Percentiles rank a stretch among this genome's conserved stretches.
Conservation (phyloP, 2,329 filamentous ascomycete genomes). For the Blastomyces gilchristii region DNA sequence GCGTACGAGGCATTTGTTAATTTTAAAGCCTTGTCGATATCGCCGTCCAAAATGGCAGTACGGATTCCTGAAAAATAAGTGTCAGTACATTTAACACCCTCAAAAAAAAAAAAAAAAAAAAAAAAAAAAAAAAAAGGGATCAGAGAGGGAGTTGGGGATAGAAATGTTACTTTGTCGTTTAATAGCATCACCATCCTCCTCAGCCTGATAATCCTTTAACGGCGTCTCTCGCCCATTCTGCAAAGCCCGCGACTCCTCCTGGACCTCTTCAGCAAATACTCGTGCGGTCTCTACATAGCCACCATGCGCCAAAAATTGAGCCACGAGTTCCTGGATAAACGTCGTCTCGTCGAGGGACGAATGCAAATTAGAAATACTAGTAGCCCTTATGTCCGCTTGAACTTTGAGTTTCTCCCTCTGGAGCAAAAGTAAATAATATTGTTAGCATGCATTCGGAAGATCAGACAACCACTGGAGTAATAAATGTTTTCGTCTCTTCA, state of each 20-base stretch:
- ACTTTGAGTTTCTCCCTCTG: conserved; percentile 54
- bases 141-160: background rate
- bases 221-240: conserved; percentile 44
- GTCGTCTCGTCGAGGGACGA: conserved; percentile 60
- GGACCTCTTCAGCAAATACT: conserved; percentile 75
- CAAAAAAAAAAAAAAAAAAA: background rate
- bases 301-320: conserved; percentile 88
- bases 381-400: conserved; percentile 50
- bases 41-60: conserved; percentile 75
- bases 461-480: background rate
- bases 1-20: conserved; percentile 70
- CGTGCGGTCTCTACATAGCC: conserved; percentile 89
- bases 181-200: conserved; percentile 75
- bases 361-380: conserved; percentile 50
- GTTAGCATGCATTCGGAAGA: background rate
- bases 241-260: conserved; percentile 60
- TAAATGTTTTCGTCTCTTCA: too few species aligned
- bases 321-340: conserved; percentile 69
- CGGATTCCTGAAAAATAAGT: conserved; percentile 56
- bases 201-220: conserved; percentile 54
- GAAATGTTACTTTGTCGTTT: conserved; percentile 64
- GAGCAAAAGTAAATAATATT: conserved; percentile 10
- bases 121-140: too few species aligned
- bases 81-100: background rate
- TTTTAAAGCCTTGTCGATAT: conserved; percentile 84